These are phyloP conservation scores for Breviolum minutum DNA, from an alignment of 73 alveolate species.

Conservation along the genomic window DNA sequence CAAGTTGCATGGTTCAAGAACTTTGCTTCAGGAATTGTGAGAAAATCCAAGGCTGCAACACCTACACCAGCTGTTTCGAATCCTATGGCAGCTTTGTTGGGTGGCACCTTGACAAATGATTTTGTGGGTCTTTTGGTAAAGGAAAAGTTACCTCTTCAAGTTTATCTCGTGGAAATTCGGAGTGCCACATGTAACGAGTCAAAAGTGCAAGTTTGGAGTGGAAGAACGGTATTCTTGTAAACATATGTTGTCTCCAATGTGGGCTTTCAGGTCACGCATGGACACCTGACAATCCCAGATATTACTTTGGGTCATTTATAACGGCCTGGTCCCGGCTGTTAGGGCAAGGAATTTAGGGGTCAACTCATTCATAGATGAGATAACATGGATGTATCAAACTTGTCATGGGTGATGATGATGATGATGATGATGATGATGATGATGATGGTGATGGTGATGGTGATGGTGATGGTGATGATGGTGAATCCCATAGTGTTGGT, in stretches of 20 bases:
- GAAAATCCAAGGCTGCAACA: slow-evolving; percentile 10
- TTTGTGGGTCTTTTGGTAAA: neutral
- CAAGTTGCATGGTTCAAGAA: no score
- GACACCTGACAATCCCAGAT: neutral
- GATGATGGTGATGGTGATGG: neutral
- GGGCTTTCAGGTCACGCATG: neutral
- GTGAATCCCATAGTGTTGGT: neutral
- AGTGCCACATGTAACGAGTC: no score
- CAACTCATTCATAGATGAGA: no score
- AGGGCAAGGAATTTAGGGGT: no score
- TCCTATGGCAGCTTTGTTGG: slow-evolving; percentile 59
- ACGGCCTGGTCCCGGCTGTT: no score
- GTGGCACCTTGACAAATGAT: neutral
- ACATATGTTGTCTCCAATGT: no score
- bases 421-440: neutral
- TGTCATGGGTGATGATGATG: no score
- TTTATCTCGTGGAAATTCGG: no score
- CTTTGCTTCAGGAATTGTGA: no score
- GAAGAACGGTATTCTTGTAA: no score
- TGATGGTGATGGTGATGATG: neutral
- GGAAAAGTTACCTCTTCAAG: neutral
- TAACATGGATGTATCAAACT: no score
- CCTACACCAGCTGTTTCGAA: slow-evolving; percentile 40
- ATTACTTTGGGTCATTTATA: neutral
- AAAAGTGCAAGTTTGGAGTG: no score